Evolutionary conservation across 495 filamentous ascomycete species (phyloP).

Genomic region (Trichocladium uniseriatum): DNA sequence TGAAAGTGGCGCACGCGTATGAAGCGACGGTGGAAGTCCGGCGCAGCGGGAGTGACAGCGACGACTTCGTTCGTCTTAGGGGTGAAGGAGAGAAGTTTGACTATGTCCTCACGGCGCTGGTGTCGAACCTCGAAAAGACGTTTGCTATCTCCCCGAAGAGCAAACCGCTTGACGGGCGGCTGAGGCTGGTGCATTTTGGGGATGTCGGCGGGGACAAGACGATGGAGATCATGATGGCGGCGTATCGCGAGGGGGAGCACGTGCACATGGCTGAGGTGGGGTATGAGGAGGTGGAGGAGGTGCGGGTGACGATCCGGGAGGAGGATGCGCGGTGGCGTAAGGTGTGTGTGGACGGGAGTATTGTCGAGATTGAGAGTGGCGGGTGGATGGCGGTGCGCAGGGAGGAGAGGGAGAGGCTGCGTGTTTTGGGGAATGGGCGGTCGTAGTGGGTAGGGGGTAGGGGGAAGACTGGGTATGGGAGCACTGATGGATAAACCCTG

Average conservation of each 20-base stretch:
- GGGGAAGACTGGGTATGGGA: too few relatives aligned
- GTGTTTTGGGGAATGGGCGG: too few relatives aligned
- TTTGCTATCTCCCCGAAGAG: slow-evolving; percentile 70
- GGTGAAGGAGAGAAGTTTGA: slow-evolving; percentile 36
- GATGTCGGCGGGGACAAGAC: slow-evolving; percentile 50
- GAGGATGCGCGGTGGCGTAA: slow-evolving; percentile 62
- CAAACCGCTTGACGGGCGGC: slow-evolving; percentile 52
- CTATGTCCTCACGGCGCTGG: slow-evolving; percentile 67
- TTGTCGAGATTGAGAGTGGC: slow-evolving; percentile 57
- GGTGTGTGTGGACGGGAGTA: slow-evolving; percentile 82
- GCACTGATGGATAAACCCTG: too few relatives aligned
- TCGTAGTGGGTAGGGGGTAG: too few relatives aligned
- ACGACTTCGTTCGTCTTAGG: background rate
- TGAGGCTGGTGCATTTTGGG: slow-evolving; percentile 68
- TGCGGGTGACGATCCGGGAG: slow-evolving; percentile 59
- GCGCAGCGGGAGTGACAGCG: background rate
- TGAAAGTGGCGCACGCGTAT: slow-evolving; percentile 61
- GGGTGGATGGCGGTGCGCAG: slow-evolving; percentile 59
- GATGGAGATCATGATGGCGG: slow-evolving; percentile 66
- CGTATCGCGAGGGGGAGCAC: slow-evolving; percentile 68
- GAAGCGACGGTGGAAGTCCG: slow-evolving; percentile 43
- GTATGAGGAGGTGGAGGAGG: slow-evolving; percentile 55
- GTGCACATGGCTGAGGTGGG: slow-evolving; percentile 44
- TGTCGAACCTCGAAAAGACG: slow-evolving; percentile 68
- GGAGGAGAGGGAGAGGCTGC: slow-evolving; percentile 22